A percentile compares a stretch with the other conserved stretches of the same genome.
Conservation (phyloP, 257 asterid species). For the Pogostemon cablin region DNA sequence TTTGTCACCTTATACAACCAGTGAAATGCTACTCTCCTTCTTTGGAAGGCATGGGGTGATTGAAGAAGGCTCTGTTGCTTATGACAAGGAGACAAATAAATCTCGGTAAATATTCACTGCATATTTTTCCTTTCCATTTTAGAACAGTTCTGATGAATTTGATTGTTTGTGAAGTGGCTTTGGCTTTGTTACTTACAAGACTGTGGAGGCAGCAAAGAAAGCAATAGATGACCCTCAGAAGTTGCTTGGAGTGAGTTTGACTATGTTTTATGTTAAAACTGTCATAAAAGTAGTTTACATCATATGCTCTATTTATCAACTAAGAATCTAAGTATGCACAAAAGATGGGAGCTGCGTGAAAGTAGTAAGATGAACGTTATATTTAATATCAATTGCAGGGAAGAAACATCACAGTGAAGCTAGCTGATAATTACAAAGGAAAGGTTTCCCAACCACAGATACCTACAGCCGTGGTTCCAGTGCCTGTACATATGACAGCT, state of each 20-base stretch:
- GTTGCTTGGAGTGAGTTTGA: slow-evolving; percentile 70
- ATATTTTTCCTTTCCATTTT: slow-evolving; percentile 16
- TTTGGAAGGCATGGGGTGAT: slow-evolving; percentile 71
- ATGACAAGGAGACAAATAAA: slow-evolving; percentile 72
- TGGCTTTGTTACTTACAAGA: slow-evolving; percentile 80
- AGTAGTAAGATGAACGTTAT: slow-evolving; percentile 3
- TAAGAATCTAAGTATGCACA: background rate
- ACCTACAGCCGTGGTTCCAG: slow-evolving; percentile 50
- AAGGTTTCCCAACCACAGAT: slow-evolving; percentile 53
- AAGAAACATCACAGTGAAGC: slow-evolving; percentile 76
- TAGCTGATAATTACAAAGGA: slow-evolving; percentile 81
- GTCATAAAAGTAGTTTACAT: background rate
- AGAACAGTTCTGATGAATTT: slow-evolving; percentile 36
- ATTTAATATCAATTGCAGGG: slow-evolving; percentile 51
- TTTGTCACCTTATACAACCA: slow-evolving; percentile 76
- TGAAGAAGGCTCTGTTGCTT: slow-evolving; percentile 94
- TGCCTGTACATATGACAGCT: slow-evolving; percentile 47
- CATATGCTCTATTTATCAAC: background rate
- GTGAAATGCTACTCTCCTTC: slow-evolving; percentile 69
- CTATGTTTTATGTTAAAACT: too few species aligned
- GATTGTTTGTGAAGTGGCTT: slow-evolving; percentile 61
- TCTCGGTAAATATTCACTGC: slow-evolving; percentile 58
- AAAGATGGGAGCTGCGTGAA: background rate
- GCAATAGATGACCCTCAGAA: slow-evolving; percentile 81
- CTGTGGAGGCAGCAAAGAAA: slow-evolving; percentile 74